These are phyloP conservation scores for Calendula officinalis DNA, from an alignment of 129 eudicot genomes.

Conservation along the genomic window DNA sequence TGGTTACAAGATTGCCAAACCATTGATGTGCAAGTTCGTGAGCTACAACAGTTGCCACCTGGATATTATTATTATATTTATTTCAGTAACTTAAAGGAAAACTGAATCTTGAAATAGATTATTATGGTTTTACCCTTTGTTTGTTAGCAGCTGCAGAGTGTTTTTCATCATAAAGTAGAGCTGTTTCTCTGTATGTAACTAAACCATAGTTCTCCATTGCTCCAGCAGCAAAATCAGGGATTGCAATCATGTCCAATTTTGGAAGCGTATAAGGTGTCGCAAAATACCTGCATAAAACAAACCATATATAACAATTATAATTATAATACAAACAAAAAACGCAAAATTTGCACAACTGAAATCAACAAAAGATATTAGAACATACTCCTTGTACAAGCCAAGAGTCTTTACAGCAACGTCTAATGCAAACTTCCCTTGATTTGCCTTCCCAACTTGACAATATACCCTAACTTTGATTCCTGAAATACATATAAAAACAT, in stretches of 20 bases:
- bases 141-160: constrained; percentile 97
- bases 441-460: constrained; percentile 85
- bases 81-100: constrained; percentile 5
- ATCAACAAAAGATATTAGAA: constrained; percentile 1
- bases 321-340: not conserved
- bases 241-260: constrained; percentile 95
- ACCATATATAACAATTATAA: not conserved
- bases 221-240: constrained; percentile 98
- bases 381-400: constrained; percentile 80
- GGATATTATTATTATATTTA: constrained; percentile 5
- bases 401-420: constrained; percentile 99
- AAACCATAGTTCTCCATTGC: constrained; percentile 99
- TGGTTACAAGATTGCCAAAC: constrained; percentile 99
- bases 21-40: constrained; percentile 99
- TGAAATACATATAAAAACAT: constrained; percentile 21
- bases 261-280: constrained; percentile 93
- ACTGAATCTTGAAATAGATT: constrained; percentile 1
- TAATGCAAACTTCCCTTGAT: constrained; percentile 91
- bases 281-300: constrained; percentile 62
- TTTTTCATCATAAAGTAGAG: constrained; percentile 89
- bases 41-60: constrained; percentile 95
- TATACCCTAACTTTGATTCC: constrained; percentile 87
- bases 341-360: not conserved
- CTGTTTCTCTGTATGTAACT: constrained; percentile 93
- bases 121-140: constrained; percentile 67